Evolutionary conservation across 495 filamentous ascomycete genomes (phyloP).

Genomic region (Friedmanniomyces simplex): DNA sequence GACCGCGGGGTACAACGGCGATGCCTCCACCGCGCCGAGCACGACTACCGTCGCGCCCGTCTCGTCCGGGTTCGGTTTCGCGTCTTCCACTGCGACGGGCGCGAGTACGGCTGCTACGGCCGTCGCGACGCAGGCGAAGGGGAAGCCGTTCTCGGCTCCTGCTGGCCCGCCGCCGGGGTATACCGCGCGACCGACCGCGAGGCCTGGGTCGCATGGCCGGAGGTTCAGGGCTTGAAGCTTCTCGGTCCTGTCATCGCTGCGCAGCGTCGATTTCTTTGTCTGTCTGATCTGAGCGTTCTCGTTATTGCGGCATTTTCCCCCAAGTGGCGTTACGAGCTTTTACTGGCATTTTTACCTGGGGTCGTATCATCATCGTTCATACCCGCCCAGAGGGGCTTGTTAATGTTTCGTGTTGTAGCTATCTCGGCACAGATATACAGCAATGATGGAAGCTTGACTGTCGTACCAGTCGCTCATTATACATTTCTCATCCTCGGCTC

Average conservation of each 20-base stretch:
- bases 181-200: neutral
- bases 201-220: neutral
- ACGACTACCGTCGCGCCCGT: conserved; percentile 1
- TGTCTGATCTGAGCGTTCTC: neutral
- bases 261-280: too few species aligned
- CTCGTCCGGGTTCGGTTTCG: conserved; percentile 10
- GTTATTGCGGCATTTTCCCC: neutral
- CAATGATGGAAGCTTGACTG: too few species aligned
- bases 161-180: neutral
- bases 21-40: neutral
- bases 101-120: conserved; percentile 1
- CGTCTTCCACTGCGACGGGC: conserved; percentile 5
- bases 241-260: too few species aligned
- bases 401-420: too few species aligned
- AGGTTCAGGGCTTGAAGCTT: neutral
- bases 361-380: too few species aligned
- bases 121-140: neutral
- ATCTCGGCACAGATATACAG: too few species aligned
- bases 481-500: too few species aligned
- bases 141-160: neutral
- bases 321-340: too few species aligned
- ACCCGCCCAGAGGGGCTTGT: too few species aligned
- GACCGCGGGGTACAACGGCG: conserved; percentile 5
- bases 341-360: too few species aligned
- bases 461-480: too few species aligned